Base-by-base conservation (phyloP, 768 basidiomycete genomes). In the Trametes sanguinea region DNA sequence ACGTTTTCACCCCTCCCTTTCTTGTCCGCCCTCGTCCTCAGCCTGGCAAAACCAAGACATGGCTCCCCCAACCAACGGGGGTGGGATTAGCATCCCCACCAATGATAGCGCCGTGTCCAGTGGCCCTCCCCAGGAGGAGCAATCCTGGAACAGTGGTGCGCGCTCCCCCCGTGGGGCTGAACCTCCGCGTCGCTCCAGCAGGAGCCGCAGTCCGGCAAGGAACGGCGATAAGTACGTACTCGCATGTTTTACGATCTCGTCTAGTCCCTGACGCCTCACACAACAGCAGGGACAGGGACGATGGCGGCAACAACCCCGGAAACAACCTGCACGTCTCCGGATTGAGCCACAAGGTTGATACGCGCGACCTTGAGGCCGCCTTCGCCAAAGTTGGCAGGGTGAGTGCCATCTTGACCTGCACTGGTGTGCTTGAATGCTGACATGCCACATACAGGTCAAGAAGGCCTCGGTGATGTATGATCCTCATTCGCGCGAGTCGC, bases 361-460 rank as follows among this genome's bases (percentile, higher is more conserved):
- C 90, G 39, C 86, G 90, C 57, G 89, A 93, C 68, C 88, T 99
- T 57, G 94, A 97, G 75, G 84, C 86, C 13, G 85, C 86, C 7
- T 99, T 99, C 73, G 81, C 85, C 63, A 95, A 95, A 76, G 85
- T 88, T 76, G 97, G 97, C 58, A 81, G 88, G 69, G 93, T 93
- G 67, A 63, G 87, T 81, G 14, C n/a, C 39, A 47, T 51, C 55
- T 63, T 27, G 30, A 58, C 10, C 29, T 9, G 27, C 42, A 14
- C 35, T 32, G n/a, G 6, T 13, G 10, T 13, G 22, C 14, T 44
- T 22, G 22, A 22, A 22, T n/a, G 29, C 44, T 54, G 17, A 53
- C 10, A 4, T 44, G 1, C 16, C 13, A 4, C 22, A 8, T 54
- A 44, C 61, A 95, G 93, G 82, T 86, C 60, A 72, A 80, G 67